phyloP scores from a whole-genome alignment of 306 rosid species.

The Trifolium repens region DNA sequence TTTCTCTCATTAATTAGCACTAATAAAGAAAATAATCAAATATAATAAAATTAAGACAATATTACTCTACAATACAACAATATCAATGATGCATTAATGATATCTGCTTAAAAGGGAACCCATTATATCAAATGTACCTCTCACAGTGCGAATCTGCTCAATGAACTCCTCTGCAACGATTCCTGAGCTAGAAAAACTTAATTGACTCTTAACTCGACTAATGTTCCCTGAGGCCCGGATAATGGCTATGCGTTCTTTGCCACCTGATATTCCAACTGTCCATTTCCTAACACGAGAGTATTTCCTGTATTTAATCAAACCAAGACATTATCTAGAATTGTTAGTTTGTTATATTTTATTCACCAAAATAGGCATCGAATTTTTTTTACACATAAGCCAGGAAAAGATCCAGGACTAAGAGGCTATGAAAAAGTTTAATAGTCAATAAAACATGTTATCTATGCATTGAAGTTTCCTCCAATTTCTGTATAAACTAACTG shows the following conservation, averaged over 20 bases:
- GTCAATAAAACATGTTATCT: slow-evolving; percentile 12
- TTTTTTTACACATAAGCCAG: slow-evolving; percentile 14
- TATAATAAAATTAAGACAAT: slow-evolving; percentile 4
- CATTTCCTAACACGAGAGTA: slow-evolving; percentile 73
- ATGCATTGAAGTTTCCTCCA: slow-evolving; percentile 21
- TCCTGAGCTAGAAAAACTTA: slow-evolving; percentile 69
- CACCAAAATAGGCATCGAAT: background rate
- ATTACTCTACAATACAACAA: background rate
- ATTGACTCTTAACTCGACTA: slow-evolving; percentile 68
- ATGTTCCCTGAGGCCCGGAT: slow-evolving; percentile 95
- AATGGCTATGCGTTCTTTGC: slow-evolving; percentile 79
- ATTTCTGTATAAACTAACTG: background rate
- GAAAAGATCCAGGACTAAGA: slow-evolving; percentile 9
- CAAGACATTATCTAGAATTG: slow-evolving; percentile 17
- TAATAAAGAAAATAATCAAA: background rate
- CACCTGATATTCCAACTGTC: slow-evolving; percentile 84
- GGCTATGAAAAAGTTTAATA: background rate
- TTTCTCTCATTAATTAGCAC: background rate
- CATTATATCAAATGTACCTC: slow-evolving; percentile 60
- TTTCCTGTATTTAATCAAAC: slow-evolving; percentile 55
- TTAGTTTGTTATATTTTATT: slow-evolving; percentile 6
- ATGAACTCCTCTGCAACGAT: slow-evolving; percentile 80
- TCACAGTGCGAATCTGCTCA: slow-evolving; percentile 83
- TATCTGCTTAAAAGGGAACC: slow-evolving; percentile 21
- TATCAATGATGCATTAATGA: slow-evolving; percentile 28